These are phyloP conservation scores for Jaminaea rosea DNA, from an alignment of 1,284 basidiomycete genomes.

Conservation along the genomic window DNA sequence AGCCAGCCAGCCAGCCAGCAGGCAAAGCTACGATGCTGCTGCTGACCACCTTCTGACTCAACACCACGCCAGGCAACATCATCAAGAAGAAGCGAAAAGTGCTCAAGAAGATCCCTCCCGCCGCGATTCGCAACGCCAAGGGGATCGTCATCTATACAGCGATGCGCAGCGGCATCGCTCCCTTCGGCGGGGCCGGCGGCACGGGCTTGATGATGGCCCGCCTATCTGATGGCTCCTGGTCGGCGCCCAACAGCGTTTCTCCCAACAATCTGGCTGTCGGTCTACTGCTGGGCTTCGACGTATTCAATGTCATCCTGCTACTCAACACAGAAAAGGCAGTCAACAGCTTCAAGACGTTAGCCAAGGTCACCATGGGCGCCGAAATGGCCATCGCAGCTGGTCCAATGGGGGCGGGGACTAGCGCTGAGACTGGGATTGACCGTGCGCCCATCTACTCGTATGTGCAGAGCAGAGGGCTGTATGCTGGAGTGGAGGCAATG, in stretches of 20 bases:
- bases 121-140: constrained; percentile 50
- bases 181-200: constrained; percentile 54
- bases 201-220: constrained; percentile 46
- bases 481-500: constrained; percentile 43
- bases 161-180: constrained; percentile 52
- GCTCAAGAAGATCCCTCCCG: constrained; percentile 52
- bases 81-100: constrained; percentile 49
- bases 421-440: constrained; percentile 50
- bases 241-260: constrained; percentile 51
- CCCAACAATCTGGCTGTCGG: constrained; percentile 52
- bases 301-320: constrained; percentile 29
- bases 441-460: constrained; percentile 43
- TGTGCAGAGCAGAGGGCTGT: constrained; percentile 41
- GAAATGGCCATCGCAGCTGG: constrained; percentile 53
- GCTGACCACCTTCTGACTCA: too few relatives aligned
- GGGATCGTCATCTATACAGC: constrained; percentile 52
- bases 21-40: too few relatives aligned
- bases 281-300: constrained; percentile 36
- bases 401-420: constrained; percentile 52
- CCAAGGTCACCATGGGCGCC: constrained; percentile 53
- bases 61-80: too few relatives aligned
- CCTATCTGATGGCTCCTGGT: constrained; percentile 49
- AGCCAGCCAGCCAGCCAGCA: too few relatives aligned
- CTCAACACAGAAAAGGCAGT: constrained; percentile 50
- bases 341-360: constrained; percentile 51